Evolutionary conservation across 2,329 filamentous ascomycete species (phyloP), one percentile per base, ranked within the genome.

Genomic region (Fusarium continuum): DNA sequence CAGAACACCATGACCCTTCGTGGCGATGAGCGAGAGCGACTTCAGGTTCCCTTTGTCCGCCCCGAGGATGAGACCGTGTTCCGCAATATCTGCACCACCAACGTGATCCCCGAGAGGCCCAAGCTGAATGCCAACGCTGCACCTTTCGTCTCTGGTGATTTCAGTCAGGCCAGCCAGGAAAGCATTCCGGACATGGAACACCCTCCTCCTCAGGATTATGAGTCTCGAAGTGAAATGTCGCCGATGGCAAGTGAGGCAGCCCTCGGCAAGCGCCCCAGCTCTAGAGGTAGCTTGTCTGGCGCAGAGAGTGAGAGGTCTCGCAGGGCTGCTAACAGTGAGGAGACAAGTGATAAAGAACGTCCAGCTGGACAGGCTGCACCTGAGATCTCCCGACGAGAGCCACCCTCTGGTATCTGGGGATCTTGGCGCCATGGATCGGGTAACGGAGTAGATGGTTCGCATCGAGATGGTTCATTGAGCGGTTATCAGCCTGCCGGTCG

Each of bases 31-130:
- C 86, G 90, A 39, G 92, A 91, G 74, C 95, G 94, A 71, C 81
- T 98, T 11, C 93, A 91, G 14, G 89, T 99, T 28, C 95, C 95
- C 3, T 90, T 99, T 66, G 93, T 97, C 34, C 88, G 95, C 23
- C 95, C 95, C 1, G 95, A 98, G 75, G 90, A 96, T 69, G 92
- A 97, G 53, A 82, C 81, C 4, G 78, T 87, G 1, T 98, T 96
- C 79, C 95, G 91, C 69, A 85, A 88, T 67, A 83, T 98, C 43
- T 87, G 81, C 69, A 93, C 90, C 2, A 82, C 82, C 35, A 84
- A 83, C 55, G 62, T 83, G n/a, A 59, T 79, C 8, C 81, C 83
- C 0, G 85, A 83, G 59, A 86, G 81, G 71, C 82, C 82, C 8
- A 86, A 84, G 63, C 76, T 89, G 23, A 89, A 89, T 29, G 85